Evolutionary conservation across 768 basidiomycete species (phyloP), one percentile per base, ranked within the genome.

Genomic region (Sporobolomyces roseus): DNA sequence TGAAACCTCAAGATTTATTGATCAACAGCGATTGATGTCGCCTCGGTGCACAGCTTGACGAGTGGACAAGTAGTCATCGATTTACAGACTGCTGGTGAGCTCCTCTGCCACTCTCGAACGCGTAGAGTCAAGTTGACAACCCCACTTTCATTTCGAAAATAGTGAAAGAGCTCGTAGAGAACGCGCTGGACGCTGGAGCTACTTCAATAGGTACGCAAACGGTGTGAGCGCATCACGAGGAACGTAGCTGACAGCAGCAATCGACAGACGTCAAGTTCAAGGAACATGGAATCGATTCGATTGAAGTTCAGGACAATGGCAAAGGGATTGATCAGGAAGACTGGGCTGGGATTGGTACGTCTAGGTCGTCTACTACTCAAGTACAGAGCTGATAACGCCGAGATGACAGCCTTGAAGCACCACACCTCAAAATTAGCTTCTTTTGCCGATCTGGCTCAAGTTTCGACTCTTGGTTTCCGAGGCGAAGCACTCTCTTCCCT

Each of bases 51-150:
- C 78, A 83, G 85, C 61, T 90, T 99, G 61, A 90, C 93, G 0
- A 91, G 91, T 3, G 94, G 94, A 2, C 96, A 98, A 78, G 94
- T 98, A 52, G 89, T 98, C 1, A 83, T 93, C 32, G 92, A 96
- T 77, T 84, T 98, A 1, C 91, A 93, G 77, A 90, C 89, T 0
- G 91, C 92, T 25, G 75, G 69, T 67, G 25, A 50, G 70, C 21
- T 33, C 36, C 12, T 1, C 49, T 36, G 17, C 33, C 2, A 21
- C 27, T 7, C 10, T 4, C 17, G n/a, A 19, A n/a, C 36, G 1
- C 2, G 25, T 4, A 4, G 17, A 14, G 9, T 10, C 14, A 19
- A 17, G 61, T 29, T 61, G 46, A 62, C 59, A 3, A 3, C 58
- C 58, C 45, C 58, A 60, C 58, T 43, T 32, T 33, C 16, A 4